These are phyloP conservation scores for Rhizophagus sp. DNA, from an alignment of 192 early-diverging fungal genomes.

Conservation along the genomic window DNA sequence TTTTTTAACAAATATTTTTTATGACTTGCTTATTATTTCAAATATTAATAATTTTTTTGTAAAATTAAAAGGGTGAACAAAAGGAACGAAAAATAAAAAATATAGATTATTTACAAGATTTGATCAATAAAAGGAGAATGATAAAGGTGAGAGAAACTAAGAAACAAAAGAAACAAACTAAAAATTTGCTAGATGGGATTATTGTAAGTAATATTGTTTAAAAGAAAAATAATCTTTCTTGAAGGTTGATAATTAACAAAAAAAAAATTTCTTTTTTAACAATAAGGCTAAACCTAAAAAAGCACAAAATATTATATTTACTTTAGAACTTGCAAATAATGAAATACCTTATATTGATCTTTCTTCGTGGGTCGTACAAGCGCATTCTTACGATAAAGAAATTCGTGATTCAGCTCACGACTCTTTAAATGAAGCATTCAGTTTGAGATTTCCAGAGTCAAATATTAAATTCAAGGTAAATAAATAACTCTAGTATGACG, in stretches of 20 bases:
- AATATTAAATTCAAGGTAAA: background rate
- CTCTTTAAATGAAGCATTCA: background rate
- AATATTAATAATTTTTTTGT: background rate
- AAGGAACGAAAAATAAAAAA: background rate
- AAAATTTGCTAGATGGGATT: background rate
- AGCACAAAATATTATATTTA: background rate
- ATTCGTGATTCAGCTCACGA: background rate
- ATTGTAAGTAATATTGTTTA: background rate
- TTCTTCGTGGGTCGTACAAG: background rate
- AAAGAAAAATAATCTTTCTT: background rate
- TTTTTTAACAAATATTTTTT: background rate
- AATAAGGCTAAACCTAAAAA: background rate
- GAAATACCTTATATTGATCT: background rate
- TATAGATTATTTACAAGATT: background rate
- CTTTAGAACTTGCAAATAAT: background rate
- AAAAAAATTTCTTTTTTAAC: background rate
- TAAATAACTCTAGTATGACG: background rate
- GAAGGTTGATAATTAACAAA: background rate
- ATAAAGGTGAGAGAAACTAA: background rate
- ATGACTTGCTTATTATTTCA: background rate
- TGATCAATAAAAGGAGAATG: background rate
- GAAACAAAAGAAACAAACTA: background rate
- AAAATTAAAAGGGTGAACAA: background rate
- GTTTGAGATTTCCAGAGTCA: background rate
- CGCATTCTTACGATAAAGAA: background rate